Conservation (phyloP, 768 basidiomycete species). For the Ramaria sp. region DNA sequence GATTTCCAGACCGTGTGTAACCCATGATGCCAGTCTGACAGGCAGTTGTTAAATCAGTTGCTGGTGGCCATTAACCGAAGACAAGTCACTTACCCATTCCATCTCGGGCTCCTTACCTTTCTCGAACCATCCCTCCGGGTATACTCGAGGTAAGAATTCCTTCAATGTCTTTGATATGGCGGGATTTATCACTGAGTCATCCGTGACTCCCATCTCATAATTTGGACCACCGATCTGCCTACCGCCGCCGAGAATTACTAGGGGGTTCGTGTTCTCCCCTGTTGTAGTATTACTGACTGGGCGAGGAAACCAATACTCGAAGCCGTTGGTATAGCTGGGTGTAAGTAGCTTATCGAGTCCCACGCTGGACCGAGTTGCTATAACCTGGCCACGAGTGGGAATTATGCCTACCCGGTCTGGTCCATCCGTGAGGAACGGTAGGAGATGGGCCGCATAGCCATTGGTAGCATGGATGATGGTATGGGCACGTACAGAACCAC, state of each 20-base stretch:
- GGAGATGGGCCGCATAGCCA: conserved; percentile 64
- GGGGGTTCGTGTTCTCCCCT: conserved; percentile 28
- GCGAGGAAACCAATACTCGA: conserved; percentile 81
- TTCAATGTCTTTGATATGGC: conserved; percentile 38
- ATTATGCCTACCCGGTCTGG: conserved; percentile 41
- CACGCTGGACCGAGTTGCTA: conserved; percentile 32
- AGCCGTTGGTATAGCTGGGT: conserved; percentile 38
- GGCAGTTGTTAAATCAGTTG: too few species aligned
- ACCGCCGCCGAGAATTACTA: conserved; percentile 67
- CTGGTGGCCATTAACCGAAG: neutral
- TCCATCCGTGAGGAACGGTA: conserved; percentile 42
- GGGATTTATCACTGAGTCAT: conserved; percentile 46
- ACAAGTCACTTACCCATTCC: conserved; percentile 57
- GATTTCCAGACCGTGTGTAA: conserved; percentile 47
- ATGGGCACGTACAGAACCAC: conserved; percentile 49
- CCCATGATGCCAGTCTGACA: conserved; percentile 77
- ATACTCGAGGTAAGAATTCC: conserved; percentile 48
- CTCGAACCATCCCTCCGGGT: conserved; percentile 39
- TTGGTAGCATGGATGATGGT: conserved; percentile 84
- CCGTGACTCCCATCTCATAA: conserved; percentile 41
- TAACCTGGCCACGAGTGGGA: conserved; percentile 63
- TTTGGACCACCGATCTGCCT: conserved; percentile 31
- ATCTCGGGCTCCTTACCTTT: conserved; percentile 44
- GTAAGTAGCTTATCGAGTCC: conserved; percentile 29
- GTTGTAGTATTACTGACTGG: conserved; percentile 21